Conservation (phyloP, 1,139 yeast species). For the Suhomyces yuchorum region DNA sequence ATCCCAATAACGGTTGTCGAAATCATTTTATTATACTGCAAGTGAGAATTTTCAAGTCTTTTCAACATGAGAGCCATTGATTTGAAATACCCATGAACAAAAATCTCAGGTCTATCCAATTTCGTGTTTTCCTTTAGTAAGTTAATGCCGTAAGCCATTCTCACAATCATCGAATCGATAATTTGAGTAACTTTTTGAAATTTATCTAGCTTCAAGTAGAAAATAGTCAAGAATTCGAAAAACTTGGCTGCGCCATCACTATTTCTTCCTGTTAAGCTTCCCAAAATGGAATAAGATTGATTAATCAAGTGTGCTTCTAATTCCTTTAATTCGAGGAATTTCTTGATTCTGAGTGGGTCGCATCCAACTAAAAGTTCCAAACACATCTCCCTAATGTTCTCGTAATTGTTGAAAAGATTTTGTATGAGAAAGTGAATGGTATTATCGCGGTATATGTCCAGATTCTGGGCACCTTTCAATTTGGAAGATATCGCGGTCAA, state of each 20-base stretch:
- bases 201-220: conserved; percentile 18
- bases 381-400: conserved; percentile 66
- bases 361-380: conserved; percentile 52
- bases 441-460: conserved; percentile 41
- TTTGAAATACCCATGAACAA: conserved; percentile 66
- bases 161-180: conserved; percentile 32
- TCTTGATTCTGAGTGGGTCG: conserved; percentile 2
- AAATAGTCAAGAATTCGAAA: conserved; percentile 49
- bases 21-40: conserved; percentile 7
- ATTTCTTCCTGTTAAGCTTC: conserved; percentile 64
- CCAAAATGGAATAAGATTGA: conserved; percentile 8
- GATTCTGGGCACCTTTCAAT: conserved; percentile 9
- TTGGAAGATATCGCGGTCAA: conserved; percentile 36
- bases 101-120: conserved; percentile 25
- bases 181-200: conserved; percentile 24
- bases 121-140: conserved; percentile 26
- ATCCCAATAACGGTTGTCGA: conserved; percentile 11
- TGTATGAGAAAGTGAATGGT: conserved; percentile 55
- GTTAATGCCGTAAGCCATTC: conserved; percentile 28
- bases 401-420: conserved; percentile 68
- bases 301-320: conserved; percentile 8
- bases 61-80: conserved; percentile 49
- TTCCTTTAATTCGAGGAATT: conserved; percentile 1
- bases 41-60: conserved; percentile 5
- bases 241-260: conserved; percentile 84